Conservation (phyloP, 352 stramenopile species). For the Phytopythium boreale region DNA sequence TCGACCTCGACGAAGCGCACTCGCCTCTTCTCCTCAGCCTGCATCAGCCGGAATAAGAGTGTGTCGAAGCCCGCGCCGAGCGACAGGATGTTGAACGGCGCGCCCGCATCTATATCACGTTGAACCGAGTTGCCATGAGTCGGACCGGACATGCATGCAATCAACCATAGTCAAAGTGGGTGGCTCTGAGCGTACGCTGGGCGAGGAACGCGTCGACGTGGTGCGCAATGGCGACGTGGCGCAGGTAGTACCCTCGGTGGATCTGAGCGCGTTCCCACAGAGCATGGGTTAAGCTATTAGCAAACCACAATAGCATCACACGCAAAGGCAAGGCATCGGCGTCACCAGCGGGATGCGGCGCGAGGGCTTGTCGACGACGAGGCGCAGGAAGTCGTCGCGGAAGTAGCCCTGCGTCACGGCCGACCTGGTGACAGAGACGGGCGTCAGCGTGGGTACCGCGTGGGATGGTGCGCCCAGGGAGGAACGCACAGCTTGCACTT, state of each 20-base stretch:
- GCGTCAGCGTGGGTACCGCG: not conserved
- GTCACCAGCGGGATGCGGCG: conserved; percentile 64
- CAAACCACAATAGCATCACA: not conserved
- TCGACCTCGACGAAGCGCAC: conserved; percentile 58
- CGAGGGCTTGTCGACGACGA: conserved; percentile 58
- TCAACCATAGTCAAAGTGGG: too few species aligned
- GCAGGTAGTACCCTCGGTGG: conserved; percentile 75
- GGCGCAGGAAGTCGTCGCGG: conserved; percentile 49
- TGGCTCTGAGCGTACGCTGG: conserved; percentile 13
- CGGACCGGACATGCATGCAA: too few species aligned
- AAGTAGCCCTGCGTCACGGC: conserved; percentile 61
- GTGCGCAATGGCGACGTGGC: conserved; percentile 49
- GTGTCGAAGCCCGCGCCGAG: conserved; percentile 75
- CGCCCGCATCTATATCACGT: not conserved
- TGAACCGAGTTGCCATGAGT: too few species aligned
- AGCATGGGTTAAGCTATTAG: not conserved
- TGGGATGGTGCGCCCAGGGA: not conserved
- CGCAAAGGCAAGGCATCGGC: not conserved
- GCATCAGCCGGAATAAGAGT: conserved; percentile 60
- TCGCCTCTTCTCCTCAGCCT: conserved; percentile 16
- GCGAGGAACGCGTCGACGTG: conserved; percentile 55
- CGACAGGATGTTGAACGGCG: conserved; percentile 55
- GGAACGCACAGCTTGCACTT: conserved; percentile 71
- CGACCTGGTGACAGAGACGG: conserved; percentile 28
- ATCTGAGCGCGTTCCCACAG: conserved; percentile 31